Evolutionary conservation across 441 rosid genomes (phyloP).

Genomic region (Caryocar brasiliense): DNA sequence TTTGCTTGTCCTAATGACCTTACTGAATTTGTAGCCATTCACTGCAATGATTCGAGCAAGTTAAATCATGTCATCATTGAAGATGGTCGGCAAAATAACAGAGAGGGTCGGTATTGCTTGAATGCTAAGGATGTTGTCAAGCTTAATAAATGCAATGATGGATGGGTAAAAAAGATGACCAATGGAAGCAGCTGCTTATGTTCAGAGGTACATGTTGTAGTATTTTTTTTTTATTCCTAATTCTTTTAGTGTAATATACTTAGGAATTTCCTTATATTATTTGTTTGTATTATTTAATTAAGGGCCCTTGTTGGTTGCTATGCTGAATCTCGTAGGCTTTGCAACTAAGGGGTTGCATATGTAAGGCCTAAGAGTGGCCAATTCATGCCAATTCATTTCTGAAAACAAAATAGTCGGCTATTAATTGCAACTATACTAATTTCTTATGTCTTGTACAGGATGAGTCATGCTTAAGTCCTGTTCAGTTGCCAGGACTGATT

Average conservation of each 20-base stretch:
- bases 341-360: not conserved
- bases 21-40: conserved; percentile 28
- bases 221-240: no score
- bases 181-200: conserved; percentile 41
- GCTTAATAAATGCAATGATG: conserved; percentile 56
- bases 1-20: conserved; percentile 52
- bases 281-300: not conserved
- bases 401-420: not conserved
- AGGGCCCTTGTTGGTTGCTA: not conserved
- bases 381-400: not conserved
- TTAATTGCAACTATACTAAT: not conserved
- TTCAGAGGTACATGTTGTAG: conserved; percentile 35
- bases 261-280: not conserved
- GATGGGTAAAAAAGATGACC: conserved; percentile 28
- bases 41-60: conserved; percentile 26
- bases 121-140: conserved; percentile 54
- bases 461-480: conserved; percentile 57
- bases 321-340: not conserved
- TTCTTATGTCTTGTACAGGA: conserved; percentile 31
- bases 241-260: not conserved
- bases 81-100: conserved; percentile 15
- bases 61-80: conserved; percentile 7
- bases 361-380: not conserved
- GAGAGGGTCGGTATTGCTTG: conserved; percentile 38
- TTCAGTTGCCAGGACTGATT: conserved; percentile 36